Evolutionary conservation across 2,329 filamentous ascomycete genomes (phyloP).

Genomic region (Exophiala sideris): DNA sequence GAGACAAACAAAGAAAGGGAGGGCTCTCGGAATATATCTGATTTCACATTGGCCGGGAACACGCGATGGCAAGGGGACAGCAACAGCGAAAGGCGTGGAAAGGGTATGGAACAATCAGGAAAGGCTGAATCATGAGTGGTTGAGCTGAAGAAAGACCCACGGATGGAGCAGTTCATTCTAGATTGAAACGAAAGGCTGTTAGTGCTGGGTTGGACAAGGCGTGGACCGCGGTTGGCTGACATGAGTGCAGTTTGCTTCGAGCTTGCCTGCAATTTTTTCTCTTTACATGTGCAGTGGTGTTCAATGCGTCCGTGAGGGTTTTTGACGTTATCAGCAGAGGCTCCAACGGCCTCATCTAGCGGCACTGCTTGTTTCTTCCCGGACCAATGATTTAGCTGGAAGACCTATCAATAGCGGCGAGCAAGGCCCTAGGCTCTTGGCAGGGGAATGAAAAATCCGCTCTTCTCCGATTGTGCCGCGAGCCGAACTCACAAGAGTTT

Average conservation of each 20-base stretch:
- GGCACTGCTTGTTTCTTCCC: neutral
- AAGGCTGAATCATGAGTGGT: conserved; percentile 13
- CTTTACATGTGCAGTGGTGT: neutral
- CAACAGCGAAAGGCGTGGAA: neutral
- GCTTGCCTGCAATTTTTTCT: neutral
- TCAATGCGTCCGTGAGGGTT: neutral
- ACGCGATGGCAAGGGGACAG: neutral
- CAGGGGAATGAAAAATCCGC: neutral
- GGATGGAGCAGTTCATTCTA: neutral
- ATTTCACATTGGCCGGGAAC: conserved; percentile 1
- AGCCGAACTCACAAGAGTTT: no score
- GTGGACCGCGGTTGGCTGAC: no score
- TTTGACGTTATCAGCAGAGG: conserved; percentile 8
- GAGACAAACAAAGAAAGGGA: conserved; percentile 1
- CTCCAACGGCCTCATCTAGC: neutral
- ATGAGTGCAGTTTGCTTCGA: neutral
- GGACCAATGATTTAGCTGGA: neutral
- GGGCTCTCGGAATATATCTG: conserved; percentile 4
- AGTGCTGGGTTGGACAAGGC: no score
- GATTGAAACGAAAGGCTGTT: no score
- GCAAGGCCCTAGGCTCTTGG: neutral
- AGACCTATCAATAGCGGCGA: neutral
- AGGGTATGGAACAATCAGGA: neutral
- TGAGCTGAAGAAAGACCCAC: neutral
- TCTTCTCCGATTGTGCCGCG: conserved; percentile 1